Evolutionary conservation across 768 basidiomycete species (phyloP).

Genomic region (Leucocoprinus sp.): DNA sequence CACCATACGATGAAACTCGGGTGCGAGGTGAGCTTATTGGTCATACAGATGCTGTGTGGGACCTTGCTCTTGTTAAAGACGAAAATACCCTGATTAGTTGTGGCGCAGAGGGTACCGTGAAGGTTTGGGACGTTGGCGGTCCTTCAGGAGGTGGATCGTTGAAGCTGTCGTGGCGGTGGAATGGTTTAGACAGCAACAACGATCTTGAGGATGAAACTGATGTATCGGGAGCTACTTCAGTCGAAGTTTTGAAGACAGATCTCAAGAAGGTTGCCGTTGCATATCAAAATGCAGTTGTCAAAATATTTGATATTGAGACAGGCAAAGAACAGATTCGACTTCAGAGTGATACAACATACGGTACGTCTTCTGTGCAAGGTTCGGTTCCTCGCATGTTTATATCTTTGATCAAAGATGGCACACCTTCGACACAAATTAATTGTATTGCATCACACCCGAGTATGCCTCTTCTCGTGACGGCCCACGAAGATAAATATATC

Average conservation of each 20-base stretch:
- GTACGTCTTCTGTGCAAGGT: conserved; percentile 24
- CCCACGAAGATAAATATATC: conserved; percentile 91
- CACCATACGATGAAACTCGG: conserved; percentile 77
- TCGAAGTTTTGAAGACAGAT: conserved; percentile 78
- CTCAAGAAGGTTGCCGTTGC: conserved; percentile 85
- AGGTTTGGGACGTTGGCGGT: conserved; percentile 86
- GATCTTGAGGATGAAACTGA: conserved; percentile 43
- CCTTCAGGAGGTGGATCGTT: conserved; percentile 57
- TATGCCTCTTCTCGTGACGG: conserved; percentile 80
- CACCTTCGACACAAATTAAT: conserved; percentile 75
- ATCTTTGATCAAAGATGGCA: conserved; percentile 44
- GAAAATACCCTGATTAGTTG: conserved; percentile 83
- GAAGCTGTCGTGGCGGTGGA: conserved; percentile 73
- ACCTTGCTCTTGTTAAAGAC: conserved; percentile 76
- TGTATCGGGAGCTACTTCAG: conserved; percentile 67
- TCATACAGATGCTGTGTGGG: conserved; percentile 97
- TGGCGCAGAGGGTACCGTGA: conserved; percentile 85
- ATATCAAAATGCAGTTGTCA: conserved; percentile 81
- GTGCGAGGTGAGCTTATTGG: conserved; percentile 78
- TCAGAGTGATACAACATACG: conserved; percentile 51
- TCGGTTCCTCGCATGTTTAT: conserved; percentile 9
- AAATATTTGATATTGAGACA: conserved; percentile 85
- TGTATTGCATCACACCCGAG: conserved; percentile 85
- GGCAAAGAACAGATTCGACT: conserved; percentile 68
- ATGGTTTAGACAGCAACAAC: conserved; percentile 47